Evolutionary conservation across 306 rosid species (phyloP).

Genomic region (Dryas drummondii): DNA sequence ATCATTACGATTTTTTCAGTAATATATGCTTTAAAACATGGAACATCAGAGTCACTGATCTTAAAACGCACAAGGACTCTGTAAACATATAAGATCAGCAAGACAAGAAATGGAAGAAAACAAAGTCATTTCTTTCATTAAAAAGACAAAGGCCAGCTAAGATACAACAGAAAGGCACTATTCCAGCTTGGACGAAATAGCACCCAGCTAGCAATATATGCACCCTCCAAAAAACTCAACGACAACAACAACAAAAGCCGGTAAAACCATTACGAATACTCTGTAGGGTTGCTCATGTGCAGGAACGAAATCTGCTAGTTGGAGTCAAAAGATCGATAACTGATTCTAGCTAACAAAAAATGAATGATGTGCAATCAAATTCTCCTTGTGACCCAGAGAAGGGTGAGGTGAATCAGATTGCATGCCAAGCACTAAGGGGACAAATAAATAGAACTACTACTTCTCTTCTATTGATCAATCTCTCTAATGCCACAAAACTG

Average conservation of each 20-base stretch:
- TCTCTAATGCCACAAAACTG: conserved; percentile 78
- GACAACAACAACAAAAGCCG: conserved; percentile 42
- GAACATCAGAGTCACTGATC: too few species aligned
- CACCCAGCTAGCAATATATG: conserved; percentile 35
- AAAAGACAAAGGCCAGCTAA: conserved; percentile 39
- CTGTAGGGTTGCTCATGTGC: conserved; percentile 49
- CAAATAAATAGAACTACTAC: conserved; percentile 39
- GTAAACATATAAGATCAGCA: not conserved
- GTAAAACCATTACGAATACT: conserved; percentile 35
- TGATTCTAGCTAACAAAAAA: conserved; percentile 55
- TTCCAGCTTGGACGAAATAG: conserved; percentile 51
- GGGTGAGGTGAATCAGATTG: conserved; percentile 44
- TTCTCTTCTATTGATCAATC: conserved; percentile 34
- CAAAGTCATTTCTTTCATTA: conserved; percentile 40
- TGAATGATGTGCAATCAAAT: conserved; percentile 43
- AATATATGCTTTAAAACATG: too few species aligned
- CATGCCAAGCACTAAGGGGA: conserved; percentile 32
- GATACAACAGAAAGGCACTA: conserved; percentile 50
- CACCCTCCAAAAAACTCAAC: conserved; percentile 43
- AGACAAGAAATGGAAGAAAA: conserved; percentile 14
- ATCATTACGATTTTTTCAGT: too few species aligned
- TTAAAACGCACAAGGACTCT: not conserved
- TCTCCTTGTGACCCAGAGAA: conserved; percentile 32
- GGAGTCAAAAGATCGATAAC: conserved; percentile 41
- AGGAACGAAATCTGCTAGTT: conserved; percentile 41